phyloP scores from a whole-genome alignment of 2,329 filamentous ascomycete species.

The Sclerotinia trifoliorum region DNA sequence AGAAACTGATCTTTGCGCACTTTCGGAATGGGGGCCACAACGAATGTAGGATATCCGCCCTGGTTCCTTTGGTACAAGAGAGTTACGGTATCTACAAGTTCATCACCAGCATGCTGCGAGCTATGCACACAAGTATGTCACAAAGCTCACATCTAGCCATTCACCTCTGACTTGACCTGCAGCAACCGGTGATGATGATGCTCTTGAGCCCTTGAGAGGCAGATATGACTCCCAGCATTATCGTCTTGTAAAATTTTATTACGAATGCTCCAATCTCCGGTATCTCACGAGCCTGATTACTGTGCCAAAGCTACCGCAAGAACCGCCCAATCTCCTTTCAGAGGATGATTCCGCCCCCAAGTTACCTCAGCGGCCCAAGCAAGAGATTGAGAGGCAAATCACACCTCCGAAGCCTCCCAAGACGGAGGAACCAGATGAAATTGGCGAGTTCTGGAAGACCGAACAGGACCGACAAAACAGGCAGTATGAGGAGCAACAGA shows the following conservation, averaged over 20 bases:
- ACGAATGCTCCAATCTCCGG: conserved; percentile 95
- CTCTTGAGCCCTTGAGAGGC: conserved; percentile 79
- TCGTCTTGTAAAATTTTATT: conserved; percentile 95
- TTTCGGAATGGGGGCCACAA: conserved; percentile 91
- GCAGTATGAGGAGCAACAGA: conserved; percentile 93
- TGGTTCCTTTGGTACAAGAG: conserved; percentile 92
- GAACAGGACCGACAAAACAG: conserved; percentile 88
- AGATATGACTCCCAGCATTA: conserved; percentile 96
- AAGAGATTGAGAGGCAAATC: conserved; percentile 66
- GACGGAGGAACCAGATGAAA: conserved; percentile 83
- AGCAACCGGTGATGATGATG: conserved; percentile 92
- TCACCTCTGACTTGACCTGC: conserved; percentile 24
- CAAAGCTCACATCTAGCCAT: neutral
- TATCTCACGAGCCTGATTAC: conserved; percentile 96
- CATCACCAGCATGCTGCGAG: conserved; percentile 97
- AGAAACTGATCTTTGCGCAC: conserved; percentile 97
- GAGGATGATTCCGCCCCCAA: conserved; percentile 84
- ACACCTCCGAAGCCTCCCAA: conserved; percentile 67
- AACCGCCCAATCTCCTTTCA: conserved; percentile 82
- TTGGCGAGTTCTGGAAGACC: conserved; percentile 96
- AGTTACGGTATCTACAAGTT: conserved; percentile 99
- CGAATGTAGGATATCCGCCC: conserved; percentile 90
- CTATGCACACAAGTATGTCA: conserved; percentile 89
- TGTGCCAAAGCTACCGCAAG: conserved; percentile 91
- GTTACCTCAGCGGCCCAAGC: conserved; percentile 76